Evolutionary conservation across 1,284 basidiomycete species (phyloP).

Genomic region (Anthracocystis walkeri): DNA sequence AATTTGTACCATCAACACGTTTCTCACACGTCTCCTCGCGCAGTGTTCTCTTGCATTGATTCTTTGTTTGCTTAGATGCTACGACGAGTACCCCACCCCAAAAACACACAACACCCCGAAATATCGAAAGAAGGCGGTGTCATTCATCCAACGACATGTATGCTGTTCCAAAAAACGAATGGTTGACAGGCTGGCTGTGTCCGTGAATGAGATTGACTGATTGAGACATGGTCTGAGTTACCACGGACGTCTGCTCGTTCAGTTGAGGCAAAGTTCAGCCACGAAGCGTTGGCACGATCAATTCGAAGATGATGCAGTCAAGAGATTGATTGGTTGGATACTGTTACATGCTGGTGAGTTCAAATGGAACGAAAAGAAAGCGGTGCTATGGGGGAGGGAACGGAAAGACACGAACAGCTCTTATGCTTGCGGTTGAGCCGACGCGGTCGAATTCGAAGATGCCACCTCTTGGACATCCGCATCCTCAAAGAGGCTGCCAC

Average conservation of each 20-base stretch:
- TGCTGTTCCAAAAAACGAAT: slow-evolving; percentile 21
- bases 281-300: neutral
- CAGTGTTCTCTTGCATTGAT: neutral
- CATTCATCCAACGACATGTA: slow-evolving; percentile 28
- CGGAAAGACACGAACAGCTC: neutral
- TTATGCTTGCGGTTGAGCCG: slow-evolving; percentile 8
- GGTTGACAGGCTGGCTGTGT: neutral
- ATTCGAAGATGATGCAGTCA: neutral
- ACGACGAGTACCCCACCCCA: neutral
- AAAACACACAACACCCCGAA: slow-evolving; percentile 36
- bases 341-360: slow-evolving; percentile 22
- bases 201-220: neutral
- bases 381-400: neutral
- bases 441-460: neutral
- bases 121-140: slow-evolving; percentile 57
- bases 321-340: slow-evolving; percentile 15
- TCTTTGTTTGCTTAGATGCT: slow-evolving; percentile 4
- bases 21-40: slow-evolving; percentile 1
- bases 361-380: neutral
- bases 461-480: neutral
- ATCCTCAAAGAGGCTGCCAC: slow-evolving; percentile 41
- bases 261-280: neutral
- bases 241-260: neutral
- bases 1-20: slow-evolving; percentile 51
- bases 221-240: neutral